Evolutionary conservation across 2,329 filamentous ascomycete species (phyloP), one percentile per base, ranked within the genome.

Genomic region (Botrytis paeoniae): DNA sequence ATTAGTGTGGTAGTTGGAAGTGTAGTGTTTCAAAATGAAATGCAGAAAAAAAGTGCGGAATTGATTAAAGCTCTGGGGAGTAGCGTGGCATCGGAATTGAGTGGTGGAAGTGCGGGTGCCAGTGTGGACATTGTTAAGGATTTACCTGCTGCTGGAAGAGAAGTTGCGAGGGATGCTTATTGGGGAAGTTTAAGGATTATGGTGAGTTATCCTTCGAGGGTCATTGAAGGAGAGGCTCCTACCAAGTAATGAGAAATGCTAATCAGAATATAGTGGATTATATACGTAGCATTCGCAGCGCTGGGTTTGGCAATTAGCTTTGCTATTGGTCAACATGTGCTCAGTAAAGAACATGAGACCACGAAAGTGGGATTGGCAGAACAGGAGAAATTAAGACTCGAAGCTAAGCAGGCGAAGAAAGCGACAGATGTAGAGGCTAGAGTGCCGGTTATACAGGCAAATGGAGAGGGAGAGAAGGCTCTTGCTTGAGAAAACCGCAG

Each of bases 321-420:
- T 6, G 86, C 86, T 65, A 82, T 88, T 69, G 80, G 82, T 45
- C 84, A 85, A 62, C 75, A 78, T 22, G 78, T 81, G 5, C 76
- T 89, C 77, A 86, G 82, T 62, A 84, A 82, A 65, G 85, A 86
- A 74, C 86, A 88, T 76, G 82, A 82, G 10, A 84, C 86, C 78
- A 87, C 84, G 9, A 85, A 83, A 79, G 88, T 86, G 6, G 87
- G 86, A 18, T 43, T 78, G 54, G 74, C 2, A 12, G 76, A 77
- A 45, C 75, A 81, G 70, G 77, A 79, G 65, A 73, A 69, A 39
- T 72, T 74, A 70, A 74, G 78, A 48, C 57, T 68, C 16, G 70
- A 76, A 57, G 74, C 73, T 51, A 74, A 74, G 43, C 76, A 73
- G 70, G 75, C 48, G 35, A 74, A 75, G 70, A 74, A 75, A 61